phyloP scores from a whole-genome alignment of 345 rosid genomes.

The Ceriops zippeliana region DNA sequence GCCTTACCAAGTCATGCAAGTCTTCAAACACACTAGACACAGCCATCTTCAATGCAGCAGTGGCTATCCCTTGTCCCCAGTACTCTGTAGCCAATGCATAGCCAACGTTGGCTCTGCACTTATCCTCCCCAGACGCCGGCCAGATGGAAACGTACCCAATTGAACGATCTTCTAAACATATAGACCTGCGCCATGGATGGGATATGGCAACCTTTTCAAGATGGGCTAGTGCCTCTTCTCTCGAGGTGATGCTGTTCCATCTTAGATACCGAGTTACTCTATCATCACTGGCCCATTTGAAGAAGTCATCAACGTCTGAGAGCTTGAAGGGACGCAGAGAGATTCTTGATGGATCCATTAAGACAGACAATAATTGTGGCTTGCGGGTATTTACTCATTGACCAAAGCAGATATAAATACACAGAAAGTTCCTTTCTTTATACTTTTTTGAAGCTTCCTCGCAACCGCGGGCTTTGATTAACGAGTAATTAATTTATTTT shows the following conservation, averaged over 20 bases:
- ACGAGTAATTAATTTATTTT: no score
- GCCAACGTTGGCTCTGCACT: constrained; percentile 36
- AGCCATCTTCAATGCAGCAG: constrained; percentile 38
- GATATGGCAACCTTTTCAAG: constrained; percentile 34
- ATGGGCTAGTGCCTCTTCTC: constrained; percentile 36
- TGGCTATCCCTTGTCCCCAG: constrained; percentile 46
- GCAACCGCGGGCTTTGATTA: no score
- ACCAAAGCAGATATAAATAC: no score
- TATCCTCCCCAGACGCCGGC: constrained; percentile 32
- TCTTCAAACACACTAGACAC: constrained; percentile 28
- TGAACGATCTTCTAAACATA: constrained; percentile 42
- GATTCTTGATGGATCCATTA: constrained; percentile 37
- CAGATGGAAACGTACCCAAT: constrained; percentile 41
- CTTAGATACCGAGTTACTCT: constrained; percentile 41
- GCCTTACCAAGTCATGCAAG: constrained; percentile 39
- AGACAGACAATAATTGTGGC: background rate
- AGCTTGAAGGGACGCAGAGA: constrained; percentile 44
- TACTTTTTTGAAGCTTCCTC: no score
- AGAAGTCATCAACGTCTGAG: constrained; percentile 50
- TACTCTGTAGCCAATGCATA: constrained; percentile 37
- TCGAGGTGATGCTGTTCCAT: constrained; percentile 35
- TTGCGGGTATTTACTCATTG: no score
- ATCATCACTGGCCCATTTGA: constrained; percentile 43
- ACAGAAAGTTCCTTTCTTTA: no score
- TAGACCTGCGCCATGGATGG: constrained; percentile 47